Evolutionary conservation across 345 rosid species (phyloP), one percentile per base, ranked within the genome.

Genomic region (Hibiscus syriacus): DNA sequence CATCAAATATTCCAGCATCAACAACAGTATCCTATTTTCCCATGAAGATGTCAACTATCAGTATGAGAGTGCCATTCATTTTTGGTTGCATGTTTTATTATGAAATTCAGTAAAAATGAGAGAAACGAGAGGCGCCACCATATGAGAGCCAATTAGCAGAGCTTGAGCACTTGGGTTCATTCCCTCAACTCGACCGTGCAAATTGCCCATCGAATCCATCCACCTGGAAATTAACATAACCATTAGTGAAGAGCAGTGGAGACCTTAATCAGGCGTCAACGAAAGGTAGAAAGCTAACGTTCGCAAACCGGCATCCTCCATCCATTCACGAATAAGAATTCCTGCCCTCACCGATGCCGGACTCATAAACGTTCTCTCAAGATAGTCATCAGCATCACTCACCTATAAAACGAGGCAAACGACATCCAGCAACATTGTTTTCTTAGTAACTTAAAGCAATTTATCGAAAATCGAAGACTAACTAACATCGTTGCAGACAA

Each of bases 1-100:
- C 99, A 83, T 94, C 98, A 71, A 80, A 94, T 56, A 83, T 89
- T 80, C 98, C 99, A 84, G 96, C 99, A 79, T 89, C 98, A 80
- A 94, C 87, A 74, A 94, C 99, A 75, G 97, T 94, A 72, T 94
- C 99, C 98, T 94, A 80, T 80, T 75, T 32, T 55, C 58, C 73
- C 66, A 74, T 41, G 75, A 14, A 79, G 67, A 82, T 32, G 54
- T 64, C 70, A 73, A 72, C 50, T 67, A 79, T 83, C 70, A 68
- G 79, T 55, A 73, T 11, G 56, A 10, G 48, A 63, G 53, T 45
- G 63, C 54, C 64, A 70, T 27, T 66, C 53, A 48, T 22, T 55
- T 59, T 36, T 63, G 14, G 41, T 59, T 64, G 72, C 55, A 61
- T 62, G 38, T 30, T 57, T 7, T 52, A 64, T 70, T 45, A 45